A percentile compares a stretch with the other conserved stretches of the same genome.
Evolutionary conservation across 768 basidiomycete species (phyloP).

Genomic region (Russula griseocarnosa): DNA sequence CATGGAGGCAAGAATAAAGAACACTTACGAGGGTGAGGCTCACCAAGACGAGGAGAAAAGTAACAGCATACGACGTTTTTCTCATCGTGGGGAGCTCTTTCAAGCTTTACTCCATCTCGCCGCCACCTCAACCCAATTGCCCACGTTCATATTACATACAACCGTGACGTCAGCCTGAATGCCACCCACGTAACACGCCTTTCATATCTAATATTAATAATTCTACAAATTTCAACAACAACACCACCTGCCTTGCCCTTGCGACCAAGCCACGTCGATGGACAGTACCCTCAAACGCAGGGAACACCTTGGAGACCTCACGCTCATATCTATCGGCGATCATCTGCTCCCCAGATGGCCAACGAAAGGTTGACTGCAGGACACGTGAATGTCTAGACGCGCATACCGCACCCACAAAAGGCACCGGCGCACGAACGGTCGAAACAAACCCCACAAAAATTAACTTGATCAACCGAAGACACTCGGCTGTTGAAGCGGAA

Average conservation of each 20-base stretch:
- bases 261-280: conserved; percentile 6
- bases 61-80: conserved; percentile 63
- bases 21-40: conserved; percentile 53
- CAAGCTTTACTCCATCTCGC: neutral
- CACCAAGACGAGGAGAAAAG: conserved; percentile 53
- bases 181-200: neutral
- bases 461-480: conserved; percentile 45
- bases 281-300: conserved; percentile 29
- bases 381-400: conserved; percentile 27
- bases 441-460: conserved; percentile 81
- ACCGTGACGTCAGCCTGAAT: conserved; percentile 2
- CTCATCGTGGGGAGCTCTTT: conserved; percentile 44
- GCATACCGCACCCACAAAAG: conserved; percentile 63
- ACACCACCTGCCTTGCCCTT: conserved; percentile 17
- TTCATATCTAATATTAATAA: neutral
- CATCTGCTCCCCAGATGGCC: conserved; percentile 40
- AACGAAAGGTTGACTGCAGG: conserved; percentile 7
- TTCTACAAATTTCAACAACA: neutral
- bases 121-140: neutral
- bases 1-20: neutral
- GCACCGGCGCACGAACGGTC: conserved; percentile 62
- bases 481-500: neutral
- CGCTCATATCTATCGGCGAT: conserved; percentile 65
- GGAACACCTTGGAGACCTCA: conserved; percentile 61
- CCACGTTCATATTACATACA: neutral